A percentile compares a stretch with the other conserved stretches of the same genome.
These are phyloP conservation scores for Rubroshorea leprosula DNA, from an alignment of 345 rosid genomes.

Conservation along the genomic window DNA sequence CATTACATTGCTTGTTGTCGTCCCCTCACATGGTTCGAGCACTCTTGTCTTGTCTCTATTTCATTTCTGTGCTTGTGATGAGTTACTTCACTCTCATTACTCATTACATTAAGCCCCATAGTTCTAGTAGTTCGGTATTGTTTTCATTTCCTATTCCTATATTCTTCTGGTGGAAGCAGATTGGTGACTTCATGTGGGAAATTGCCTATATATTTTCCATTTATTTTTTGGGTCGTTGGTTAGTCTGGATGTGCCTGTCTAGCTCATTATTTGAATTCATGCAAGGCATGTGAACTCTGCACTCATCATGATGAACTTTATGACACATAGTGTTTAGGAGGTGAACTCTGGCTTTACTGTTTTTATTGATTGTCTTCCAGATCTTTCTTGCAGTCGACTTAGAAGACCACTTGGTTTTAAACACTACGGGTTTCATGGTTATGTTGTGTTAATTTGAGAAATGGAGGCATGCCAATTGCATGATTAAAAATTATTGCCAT, in stretches of 20 bases:
- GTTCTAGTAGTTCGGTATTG: no score
- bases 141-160: no score
- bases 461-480: neutral
- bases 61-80: conserved; percentile 1
- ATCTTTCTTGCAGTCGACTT: neutral
- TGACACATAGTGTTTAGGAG: no score
- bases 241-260: neutral
- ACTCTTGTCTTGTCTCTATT: conserved; percentile 10
- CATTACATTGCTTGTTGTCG: conserved; percentile 86
- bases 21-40: conserved; percentile 73
- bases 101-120: no score
- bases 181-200: no score
- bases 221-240: conserved; percentile 6
- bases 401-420: neutral
- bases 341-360: no score
- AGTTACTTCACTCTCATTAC: no score
- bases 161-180: no score
- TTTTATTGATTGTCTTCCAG: no score
- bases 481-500: neutral
- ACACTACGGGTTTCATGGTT: conserved; percentile 14
- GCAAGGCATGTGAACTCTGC: no score
- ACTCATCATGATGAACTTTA: no score
- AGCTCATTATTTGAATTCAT: neutral
- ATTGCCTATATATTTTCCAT: neutral
- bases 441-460: neutral